These are phyloP conservation scores for Naganishia albida DNA, from an alignment of 1,284 basidiomycete species.

Conservation along the genomic window DNA sequence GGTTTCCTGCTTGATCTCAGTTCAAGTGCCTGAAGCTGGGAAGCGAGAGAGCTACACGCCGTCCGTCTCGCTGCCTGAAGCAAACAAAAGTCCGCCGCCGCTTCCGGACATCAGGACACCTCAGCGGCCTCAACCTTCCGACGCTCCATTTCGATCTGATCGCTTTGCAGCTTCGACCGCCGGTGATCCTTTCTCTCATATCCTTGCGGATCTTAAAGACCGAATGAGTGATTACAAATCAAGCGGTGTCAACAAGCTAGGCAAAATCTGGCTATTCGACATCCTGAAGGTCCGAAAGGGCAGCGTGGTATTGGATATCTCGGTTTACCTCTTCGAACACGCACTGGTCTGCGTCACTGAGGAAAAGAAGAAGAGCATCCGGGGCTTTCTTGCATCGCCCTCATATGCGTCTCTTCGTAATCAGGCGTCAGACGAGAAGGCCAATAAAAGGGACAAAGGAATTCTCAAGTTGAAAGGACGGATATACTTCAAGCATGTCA, in stretches of 20 bases:
- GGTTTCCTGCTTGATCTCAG: slow-evolving; percentile 83
- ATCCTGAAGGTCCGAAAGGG: slow-evolving; percentile 83
- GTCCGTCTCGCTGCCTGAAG: not conserved
- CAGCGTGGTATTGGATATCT: slow-evolving; percentile 81
- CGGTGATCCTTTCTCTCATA: slow-evolving; percentile 63
- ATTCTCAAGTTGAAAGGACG: slow-evolving; percentile 87
- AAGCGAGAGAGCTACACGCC: slow-evolving; percentile 40
- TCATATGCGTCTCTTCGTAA: slow-evolving; percentile 35
- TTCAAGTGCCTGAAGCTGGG: slow-evolving; percentile 79
- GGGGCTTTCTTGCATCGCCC: slow-evolving; percentile 40
- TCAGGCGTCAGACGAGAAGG: slow-evolving; percentile 44
- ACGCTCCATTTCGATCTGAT: not conserved
- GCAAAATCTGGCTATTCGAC: slow-evolving; percentile 86
- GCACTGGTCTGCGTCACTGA: slow-evolving; percentile 95
- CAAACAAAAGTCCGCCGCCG: not conserved
- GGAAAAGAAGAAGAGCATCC: slow-evolving; percentile 72
- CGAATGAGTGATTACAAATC: slow-evolving; percentile 94
- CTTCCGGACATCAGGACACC: not conserved
- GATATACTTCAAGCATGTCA: slow-evolving; percentile 91
- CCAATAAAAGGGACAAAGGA: slow-evolving; percentile 62
- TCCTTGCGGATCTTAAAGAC: slow-evolving; percentile 81
- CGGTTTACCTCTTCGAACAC: slow-evolving; percentile 93
- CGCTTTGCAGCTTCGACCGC: not conserved
- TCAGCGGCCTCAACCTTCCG: not conserved
- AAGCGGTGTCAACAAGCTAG: slow-evolving; percentile 77